A percentile compares a stretch with the other conserved stretches of the same genome.
Conservation (phyloP, 306 rosid genomes). For the Begonia loranthoides region DNA sequence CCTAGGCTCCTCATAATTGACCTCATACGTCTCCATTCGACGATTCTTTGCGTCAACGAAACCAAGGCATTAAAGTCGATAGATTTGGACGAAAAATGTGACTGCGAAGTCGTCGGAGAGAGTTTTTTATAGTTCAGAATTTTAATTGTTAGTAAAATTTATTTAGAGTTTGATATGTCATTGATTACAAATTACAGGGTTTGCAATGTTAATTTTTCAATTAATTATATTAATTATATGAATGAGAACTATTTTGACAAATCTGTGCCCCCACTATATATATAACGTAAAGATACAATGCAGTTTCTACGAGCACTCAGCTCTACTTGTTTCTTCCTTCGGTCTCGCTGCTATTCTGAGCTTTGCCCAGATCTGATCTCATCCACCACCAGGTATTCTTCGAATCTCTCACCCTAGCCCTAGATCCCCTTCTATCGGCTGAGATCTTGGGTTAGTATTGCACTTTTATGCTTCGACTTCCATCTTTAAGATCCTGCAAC, state of each 20-base stretch:
- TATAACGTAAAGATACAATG: background rate
- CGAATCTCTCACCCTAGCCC: slow-evolving; percentile 3
- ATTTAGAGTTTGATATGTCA: too few species aligned
- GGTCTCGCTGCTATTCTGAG: slow-evolving; percentile 6
- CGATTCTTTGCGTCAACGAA: too few species aligned
- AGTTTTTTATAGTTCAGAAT: too few species aligned
- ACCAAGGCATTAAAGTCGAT: too few species aligned
- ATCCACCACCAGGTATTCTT: slow-evolving; percentile 13
- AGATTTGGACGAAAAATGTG: too few species aligned
- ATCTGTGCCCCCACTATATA: background rate
- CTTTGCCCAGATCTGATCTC: slow-evolving; percentile 22
- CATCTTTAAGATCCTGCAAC: background rate
- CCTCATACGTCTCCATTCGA: too few species aligned
- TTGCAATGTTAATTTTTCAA: background rate
- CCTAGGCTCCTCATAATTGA: too few species aligned
- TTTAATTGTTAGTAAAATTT: too few species aligned
- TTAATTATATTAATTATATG: too few species aligned
- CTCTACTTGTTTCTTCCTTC: background rate
- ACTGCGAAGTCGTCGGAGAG: too few species aligned
- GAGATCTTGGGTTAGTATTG: slow-evolving; percentile 9
- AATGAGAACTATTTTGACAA: background rate
- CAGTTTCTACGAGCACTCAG: background rate
- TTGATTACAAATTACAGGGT: background rate
- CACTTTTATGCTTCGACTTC: slow-evolving; percentile 4
- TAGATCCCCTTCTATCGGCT: slow-evolving; percentile 10